Evolutionary conservation across 2,329 filamentous ascomycete species (phyloP).

Genomic region (Xylaria sp.): DNA sequence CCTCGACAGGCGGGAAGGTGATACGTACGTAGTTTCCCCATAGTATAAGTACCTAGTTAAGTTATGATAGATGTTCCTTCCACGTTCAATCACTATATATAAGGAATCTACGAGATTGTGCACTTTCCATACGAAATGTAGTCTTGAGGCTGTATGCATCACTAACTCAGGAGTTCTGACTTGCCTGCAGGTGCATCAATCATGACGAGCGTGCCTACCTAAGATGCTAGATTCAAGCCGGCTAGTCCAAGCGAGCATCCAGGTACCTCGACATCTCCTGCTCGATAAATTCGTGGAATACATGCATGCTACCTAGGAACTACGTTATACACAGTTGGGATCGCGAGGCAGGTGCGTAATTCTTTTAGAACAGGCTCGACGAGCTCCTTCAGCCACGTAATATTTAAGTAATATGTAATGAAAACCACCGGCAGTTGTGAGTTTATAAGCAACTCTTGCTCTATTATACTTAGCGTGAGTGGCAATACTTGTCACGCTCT

Average conservation of each 20-base stretch:
- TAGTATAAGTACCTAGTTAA: no score
- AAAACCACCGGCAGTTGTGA: not conserved
- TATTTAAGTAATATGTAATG: not conserved
- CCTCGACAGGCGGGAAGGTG: not conserved
- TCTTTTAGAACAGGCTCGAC: not conserved
- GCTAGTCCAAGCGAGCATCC: no score
- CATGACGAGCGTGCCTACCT: not conserved
- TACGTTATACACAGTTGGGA: constrained; percentile 1
- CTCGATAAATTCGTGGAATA: not conserved
- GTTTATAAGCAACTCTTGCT: not conserved
- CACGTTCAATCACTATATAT: not conserved
- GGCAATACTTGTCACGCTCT: not conserved
- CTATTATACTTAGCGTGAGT: not conserved
- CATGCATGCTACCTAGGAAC: no score
- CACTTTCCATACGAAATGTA: not conserved
- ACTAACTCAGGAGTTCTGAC: not conserved
- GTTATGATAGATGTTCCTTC: constrained; percentile 6
- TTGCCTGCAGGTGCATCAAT: not conserved
- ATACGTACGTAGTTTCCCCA: not conserved
- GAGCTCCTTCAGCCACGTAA: not conserved
- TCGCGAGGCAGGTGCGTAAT: not conserved
- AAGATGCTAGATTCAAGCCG: not conserved
- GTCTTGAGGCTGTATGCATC: no score
- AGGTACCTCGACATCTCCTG: not conserved
- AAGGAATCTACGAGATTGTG: not conserved